A percentile compares a stretch with the other conserved stretches of the same genome.
Evolutionary conservation across 192 early-diverging fungal genomes (phyloP).

Genomic region (Chytriomyces hyalinus): DNA sequence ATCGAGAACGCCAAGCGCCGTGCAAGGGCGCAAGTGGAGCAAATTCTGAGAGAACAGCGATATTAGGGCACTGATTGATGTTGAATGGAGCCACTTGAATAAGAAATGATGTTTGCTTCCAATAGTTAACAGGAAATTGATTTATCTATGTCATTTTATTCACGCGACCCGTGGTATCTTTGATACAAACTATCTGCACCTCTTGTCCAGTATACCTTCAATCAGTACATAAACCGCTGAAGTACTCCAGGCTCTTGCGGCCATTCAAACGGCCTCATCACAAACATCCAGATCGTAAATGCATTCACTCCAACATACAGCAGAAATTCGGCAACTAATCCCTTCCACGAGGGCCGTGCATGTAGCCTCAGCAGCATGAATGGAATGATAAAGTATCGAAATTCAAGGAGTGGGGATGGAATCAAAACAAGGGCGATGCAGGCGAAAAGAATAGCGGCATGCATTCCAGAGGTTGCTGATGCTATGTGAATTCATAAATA

Average conservation of each 20-base stretch:
- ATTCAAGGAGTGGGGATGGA: slow-evolving; percentile 92
- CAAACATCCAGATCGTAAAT: slow-evolving; percentile 76
- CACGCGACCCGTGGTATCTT: no score
- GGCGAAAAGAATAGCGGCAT: slow-evolving; percentile 50
- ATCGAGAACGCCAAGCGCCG: slow-evolving; percentile 27
- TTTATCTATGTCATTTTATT: no score
- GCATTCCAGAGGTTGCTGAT: slow-evolving; percentile 54
- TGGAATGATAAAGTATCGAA: slow-evolving; percentile 93
- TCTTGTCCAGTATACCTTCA: neutral
- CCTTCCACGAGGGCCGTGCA: slow-evolving; percentile 44
- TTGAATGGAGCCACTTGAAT: no score
- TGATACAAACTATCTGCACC: slow-evolving; percentile 2
- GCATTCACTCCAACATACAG: slow-evolving; percentile 66
- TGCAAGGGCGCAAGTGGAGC: slow-evolving; percentile 14
- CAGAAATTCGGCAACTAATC: slow-evolving; percentile 51
- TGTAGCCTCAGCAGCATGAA: slow-evolving; percentile 77
- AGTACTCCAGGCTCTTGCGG: slow-evolving; percentile 62
- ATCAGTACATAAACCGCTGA: slow-evolving; percentile 96
- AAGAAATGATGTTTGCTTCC: no score
- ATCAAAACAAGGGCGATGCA: slow-evolving; percentile 72
- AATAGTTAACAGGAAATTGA: no score
- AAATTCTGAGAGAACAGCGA: slow-evolving; percentile 15
- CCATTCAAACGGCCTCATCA: slow-evolving; percentile 80
- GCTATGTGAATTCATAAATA: neutral
- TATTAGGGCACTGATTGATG: neutral